Conservation (phyloP, 257 asterid genomes). For the Knoxia roxburghii region DNA sequence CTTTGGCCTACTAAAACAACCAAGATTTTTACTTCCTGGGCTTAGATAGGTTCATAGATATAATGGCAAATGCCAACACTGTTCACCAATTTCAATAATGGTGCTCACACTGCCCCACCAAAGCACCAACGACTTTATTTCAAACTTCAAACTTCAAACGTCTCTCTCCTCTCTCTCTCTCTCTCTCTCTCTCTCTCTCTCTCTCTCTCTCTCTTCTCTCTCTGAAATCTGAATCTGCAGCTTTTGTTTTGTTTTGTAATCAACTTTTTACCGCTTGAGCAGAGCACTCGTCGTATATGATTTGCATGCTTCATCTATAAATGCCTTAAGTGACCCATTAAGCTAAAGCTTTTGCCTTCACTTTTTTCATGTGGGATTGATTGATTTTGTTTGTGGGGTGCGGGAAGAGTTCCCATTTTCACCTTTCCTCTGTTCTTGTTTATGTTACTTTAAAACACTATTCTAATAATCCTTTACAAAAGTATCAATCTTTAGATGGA, state of each 20-base stretch:
- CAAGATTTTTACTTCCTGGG: no score
- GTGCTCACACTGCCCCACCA: conserved; percentile 14
- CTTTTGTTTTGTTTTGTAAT: conserved; percentile 7
- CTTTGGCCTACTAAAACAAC: no score
- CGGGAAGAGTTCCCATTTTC: background rate
- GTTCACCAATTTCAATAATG: conserved; percentile 4
- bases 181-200: conserved; percentile 18
- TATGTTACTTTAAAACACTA: background rate
- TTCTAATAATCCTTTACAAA: no score
- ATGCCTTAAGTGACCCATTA: conserved; percentile 30
- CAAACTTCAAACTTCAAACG: conserved; percentile 24
- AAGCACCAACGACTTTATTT: conserved; percentile 21
- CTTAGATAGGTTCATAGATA: no score
- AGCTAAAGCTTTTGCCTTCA: conserved; percentile 13
- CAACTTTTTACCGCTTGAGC: conserved; percentile 27
- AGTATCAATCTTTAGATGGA: conserved; percentile 2
- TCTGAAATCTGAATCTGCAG: conserved; percentile 5
- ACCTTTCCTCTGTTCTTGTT: background rate
- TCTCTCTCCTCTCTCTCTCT: conserved; percentile 17
- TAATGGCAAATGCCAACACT: background rate
- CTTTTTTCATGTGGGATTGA: conserved; percentile 8
- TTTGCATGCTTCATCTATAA: conserved; percentile 24
- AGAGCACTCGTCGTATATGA: conserved; percentile 23
- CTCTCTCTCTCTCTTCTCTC: conserved; percentile 20
- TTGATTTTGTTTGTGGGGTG: no score